Percentiles rank a stretch among this genome's conserved stretches.
Evolutionary conservation across 306 rosid species (phyloP).

Genomic region (Herpetospermum pedunculosum): DNA sequence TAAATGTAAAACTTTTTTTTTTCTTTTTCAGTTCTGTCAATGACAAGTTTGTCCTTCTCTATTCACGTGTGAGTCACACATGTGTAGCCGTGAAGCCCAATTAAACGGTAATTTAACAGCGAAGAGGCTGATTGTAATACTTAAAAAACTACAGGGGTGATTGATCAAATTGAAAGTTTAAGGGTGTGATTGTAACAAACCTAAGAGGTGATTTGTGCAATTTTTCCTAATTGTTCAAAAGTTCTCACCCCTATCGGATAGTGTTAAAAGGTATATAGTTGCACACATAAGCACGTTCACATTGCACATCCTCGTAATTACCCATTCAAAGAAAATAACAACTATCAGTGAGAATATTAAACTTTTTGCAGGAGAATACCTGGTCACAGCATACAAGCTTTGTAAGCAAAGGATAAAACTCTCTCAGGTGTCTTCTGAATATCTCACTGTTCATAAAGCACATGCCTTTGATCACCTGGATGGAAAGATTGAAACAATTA

Average conservation of each 20-base stretch:
- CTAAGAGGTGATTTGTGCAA: too few species aligned
- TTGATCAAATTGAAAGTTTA: too few species aligned
- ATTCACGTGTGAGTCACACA: too few species aligned
- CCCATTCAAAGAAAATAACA: not conserved
- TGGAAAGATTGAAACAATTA: conserved; percentile 4
- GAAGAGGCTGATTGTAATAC: too few species aligned
- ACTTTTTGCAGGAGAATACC: conserved; percentile 37
- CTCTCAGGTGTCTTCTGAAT: conserved; percentile 83
- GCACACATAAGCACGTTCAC: not conserved
- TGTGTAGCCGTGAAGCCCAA: too few species aligned
- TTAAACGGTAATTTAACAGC: too few species aligned
- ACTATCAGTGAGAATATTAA: not conserved
- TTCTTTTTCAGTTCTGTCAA: too few species aligned
- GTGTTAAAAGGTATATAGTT: not conserved
- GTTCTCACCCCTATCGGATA: not conserved
- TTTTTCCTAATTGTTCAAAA: too few species aligned
- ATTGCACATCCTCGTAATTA: not conserved
- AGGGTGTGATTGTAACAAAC: too few species aligned
- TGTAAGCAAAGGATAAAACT: conserved; percentile 88
- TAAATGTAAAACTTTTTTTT: too few species aligned
- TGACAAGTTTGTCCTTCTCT: too few species aligned
- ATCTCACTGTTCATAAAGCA: conserved; percentile 74
- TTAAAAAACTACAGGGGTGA: too few species aligned
- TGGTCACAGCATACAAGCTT: conserved; percentile 94
- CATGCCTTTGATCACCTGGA: conserved; percentile 91